Evolutionary conservation across 345 rosid species (phyloP).

Genomic region (Pugionium dolabratum): DNA sequence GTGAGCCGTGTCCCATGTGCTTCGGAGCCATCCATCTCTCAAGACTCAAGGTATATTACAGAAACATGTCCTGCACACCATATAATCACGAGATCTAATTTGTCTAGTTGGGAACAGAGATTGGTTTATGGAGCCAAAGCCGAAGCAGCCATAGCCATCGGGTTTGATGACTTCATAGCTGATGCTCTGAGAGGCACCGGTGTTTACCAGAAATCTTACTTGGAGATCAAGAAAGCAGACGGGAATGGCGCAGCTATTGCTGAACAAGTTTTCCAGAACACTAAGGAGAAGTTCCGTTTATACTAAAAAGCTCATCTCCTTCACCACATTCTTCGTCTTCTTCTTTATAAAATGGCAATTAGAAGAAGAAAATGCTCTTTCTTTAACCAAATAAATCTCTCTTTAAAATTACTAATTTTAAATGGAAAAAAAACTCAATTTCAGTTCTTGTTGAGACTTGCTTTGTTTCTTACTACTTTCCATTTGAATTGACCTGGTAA

Average conservation of each 20-base stretch:
- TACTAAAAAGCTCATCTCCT: conserved; percentile 11
- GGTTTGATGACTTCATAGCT: conserved; percentile 68
- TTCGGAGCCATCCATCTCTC: conserved; percentile 75
- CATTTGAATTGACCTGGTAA: conserved; percentile 25
- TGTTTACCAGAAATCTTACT: conserved; percentile 52
- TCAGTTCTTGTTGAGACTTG: conserved; percentile 6
- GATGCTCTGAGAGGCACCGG: conserved; percentile 62
- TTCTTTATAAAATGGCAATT: not conserved
- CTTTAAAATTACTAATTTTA: conserved; percentile 20
- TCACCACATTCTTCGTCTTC: conserved; percentile 24
- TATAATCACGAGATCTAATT: too few relatives aligned
- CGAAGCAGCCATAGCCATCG: conserved; percentile 73
- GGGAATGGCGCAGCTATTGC: conserved; percentile 49
- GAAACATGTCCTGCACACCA: too few relatives aligned
- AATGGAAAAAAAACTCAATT: not conserved
- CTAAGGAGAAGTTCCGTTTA: conserved; percentile 54
- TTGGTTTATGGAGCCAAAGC: conserved; percentile 77
- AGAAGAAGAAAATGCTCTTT: conserved; percentile 14
- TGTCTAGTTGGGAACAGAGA: conserved; percentile 43
- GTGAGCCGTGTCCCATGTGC: conserved; percentile 82
- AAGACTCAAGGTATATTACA: conserved; percentile 53
- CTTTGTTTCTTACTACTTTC: not conserved
- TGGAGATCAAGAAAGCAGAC: conserved; percentile 76
- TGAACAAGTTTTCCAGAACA: conserved; percentile 82
- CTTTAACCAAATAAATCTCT: conserved; percentile 34